Evolutionary conservation across 2,329 filamentous ascomycete genomes (phyloP), one percentile per base, ranked within the genome.

Genomic region (Colletotrichum nymphaeae): DNA sequence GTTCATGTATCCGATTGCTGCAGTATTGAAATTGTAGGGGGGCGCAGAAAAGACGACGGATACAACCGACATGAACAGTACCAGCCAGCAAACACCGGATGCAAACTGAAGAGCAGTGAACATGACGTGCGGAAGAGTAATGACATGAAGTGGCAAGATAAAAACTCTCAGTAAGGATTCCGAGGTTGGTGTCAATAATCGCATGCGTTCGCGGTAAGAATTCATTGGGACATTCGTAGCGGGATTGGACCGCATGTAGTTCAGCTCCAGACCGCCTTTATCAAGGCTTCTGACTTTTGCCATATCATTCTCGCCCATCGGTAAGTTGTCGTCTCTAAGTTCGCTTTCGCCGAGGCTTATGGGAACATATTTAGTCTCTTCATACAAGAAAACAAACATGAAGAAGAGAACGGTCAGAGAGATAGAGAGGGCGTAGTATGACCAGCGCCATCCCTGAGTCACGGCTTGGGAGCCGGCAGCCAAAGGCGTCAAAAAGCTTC

Each of bases 91-190:
- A 2, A 85, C 78, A 0, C 82, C 77, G 0, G 79, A 79, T 3
- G 83, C 84, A 67, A 84, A 86, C 22, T 84, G 83, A 2, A 86
- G 53, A 0, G 80, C 83, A 1, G 81, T 80, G 69, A 83, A 86
- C 6, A 81, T 72, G 9, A 86, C 80, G 1, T 83, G 81, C 1
- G 84, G 78, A 16, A 73, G 59, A 8, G 49, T 63, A 5, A 75
- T 67, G 42, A 70, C 70, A 22, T 63, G 63, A 3, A 75, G 57
- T 3, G 73, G 70, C 5, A 73, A n/a, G 5, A 67, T 16, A 14
- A 79, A 77, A 4, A 74, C 67, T 9, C 74, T 64, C 0, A 76
- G 46, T 2, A 77, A 55, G 0, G 72, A 71, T 9, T 73, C 77
- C 1, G 72, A 30, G 2, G 77, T 75, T 14, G 69, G 65, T 1